These are phyloP conservation scores for Fusarium sp. DNA, from an alignment of 2,329 filamentous ascomycete species.

Conservation along the genomic window DNA sequence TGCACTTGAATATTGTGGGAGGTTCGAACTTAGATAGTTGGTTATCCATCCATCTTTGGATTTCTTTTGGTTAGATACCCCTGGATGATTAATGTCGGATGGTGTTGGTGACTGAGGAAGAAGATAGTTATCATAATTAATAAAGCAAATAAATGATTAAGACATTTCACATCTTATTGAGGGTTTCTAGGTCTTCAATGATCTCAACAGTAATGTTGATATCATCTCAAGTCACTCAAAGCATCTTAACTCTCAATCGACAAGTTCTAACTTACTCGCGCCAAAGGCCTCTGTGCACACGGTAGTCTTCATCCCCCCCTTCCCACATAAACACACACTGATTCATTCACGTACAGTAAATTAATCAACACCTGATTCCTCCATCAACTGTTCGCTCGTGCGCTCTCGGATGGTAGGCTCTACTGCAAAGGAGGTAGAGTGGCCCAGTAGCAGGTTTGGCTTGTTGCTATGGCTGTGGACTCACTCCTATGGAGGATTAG, in stretches of 20 bases:
- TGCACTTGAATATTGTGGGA: neutral
- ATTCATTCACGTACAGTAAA: neutral
- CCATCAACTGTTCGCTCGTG: neutral
- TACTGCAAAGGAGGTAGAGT: neutral
- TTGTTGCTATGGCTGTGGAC: neutral
- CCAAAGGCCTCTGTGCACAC: no score
- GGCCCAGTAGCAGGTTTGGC: neutral
- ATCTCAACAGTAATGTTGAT: no score
- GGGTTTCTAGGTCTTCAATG: no score
- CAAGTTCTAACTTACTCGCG: no score
- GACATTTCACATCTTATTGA: neutral
- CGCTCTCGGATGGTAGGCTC: neutral
- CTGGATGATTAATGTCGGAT: neutral
- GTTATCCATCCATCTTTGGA: neutral
- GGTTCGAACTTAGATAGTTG: neutral
- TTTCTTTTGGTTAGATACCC: neutral
- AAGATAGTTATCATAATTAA: conserved; percentile 15
- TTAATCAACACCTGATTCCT: accelerated
- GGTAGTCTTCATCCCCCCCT: no score
- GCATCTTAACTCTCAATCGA: no score
- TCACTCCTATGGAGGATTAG: neutral
- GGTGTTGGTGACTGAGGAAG: neutral
- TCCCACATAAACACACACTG: no score
- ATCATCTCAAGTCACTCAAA: no score
- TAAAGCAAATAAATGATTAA: neutral